Conservation (phyloP, 75 land plant genomes). For the Adiantum capillusveneris region DNA sequence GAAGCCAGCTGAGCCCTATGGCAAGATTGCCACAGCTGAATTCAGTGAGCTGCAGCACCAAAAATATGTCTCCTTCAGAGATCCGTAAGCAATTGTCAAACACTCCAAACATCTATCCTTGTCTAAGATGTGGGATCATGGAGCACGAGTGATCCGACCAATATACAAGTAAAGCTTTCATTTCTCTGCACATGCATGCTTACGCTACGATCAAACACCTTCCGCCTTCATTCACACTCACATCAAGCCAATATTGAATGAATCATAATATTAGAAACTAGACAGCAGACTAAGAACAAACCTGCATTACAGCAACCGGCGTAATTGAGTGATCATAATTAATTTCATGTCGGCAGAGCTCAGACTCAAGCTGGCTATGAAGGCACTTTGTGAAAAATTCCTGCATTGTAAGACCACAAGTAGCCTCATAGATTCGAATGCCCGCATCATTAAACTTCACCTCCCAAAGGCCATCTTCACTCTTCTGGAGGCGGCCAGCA, state of each 20-base stretch:
- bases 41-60: constrained; percentile 33
- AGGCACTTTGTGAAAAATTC: constrained; percentile 28
- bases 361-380: constrained; percentile 15
- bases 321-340: background rate
- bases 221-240: too few species aligned
- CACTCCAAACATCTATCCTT: background rate
- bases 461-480: constrained; percentile 42
- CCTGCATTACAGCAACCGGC: constrained; percentile 1
- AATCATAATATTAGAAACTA: too few species aligned
- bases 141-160: too few species aligned
- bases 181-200: too few species aligned
- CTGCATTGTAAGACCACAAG: constrained; percentile 23
- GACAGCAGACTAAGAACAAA: too few species aligned
- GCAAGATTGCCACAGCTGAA: constrained; percentile 47
- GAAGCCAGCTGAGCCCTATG: constrained; percentile 54
- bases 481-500: constrained; percentile 41
- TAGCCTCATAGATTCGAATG: constrained; percentile 31
- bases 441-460: constrained; percentile 63
- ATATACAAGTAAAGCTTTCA: too few species aligned
- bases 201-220: too few species aligned
- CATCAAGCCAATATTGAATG: too few species aligned
- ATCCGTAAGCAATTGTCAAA: background rate
- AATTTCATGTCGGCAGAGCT: background rate
- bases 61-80: background rate
- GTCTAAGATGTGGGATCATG: too few species aligned